Percentiles rank a stretch among this genome's conserved stretches.
These are phyloP conservation scores for Leishmania turanica DNA, from an alignment of 208 protist genomes.

Conservation along the genomic window DNA sequence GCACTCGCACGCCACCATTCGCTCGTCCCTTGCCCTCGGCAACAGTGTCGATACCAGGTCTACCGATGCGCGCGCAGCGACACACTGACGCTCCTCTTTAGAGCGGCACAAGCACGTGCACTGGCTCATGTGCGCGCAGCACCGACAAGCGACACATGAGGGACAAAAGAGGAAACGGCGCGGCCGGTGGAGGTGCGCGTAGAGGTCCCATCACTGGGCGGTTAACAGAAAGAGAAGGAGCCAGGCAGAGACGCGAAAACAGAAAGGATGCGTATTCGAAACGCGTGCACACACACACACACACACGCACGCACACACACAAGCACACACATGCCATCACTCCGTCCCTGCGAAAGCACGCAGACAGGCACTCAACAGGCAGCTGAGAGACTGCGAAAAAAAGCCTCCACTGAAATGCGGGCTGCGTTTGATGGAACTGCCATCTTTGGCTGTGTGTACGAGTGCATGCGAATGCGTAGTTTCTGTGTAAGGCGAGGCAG, in stretches of 20 bases:
- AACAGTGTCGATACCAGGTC: neutral
- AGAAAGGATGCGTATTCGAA: neutral
- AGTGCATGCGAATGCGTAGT: neutral
- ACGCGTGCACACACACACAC: neutral
- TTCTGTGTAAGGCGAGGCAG: neutral
- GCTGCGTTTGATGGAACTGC: too few relatives aligned
- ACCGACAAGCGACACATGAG: neutral
- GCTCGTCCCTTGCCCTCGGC: conserved; percentile 4
- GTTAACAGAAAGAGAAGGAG: neutral
- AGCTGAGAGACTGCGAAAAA: neutral
- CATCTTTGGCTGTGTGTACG: neutral
- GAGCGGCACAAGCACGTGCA: neutral
- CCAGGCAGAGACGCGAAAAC: neutral
- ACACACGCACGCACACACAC: neutral
- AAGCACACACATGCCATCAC: neutral
- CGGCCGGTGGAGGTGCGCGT: neutral
- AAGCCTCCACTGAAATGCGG: neutral
- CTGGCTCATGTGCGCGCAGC: neutral
- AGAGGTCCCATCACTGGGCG: neutral
- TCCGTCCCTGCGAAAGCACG: neutral
- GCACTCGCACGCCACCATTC: neutral
- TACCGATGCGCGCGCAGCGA: neutral
- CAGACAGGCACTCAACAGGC: neutral
- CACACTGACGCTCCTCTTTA: neutral
- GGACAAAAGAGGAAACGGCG: neutral